Percentiles rank a stretch among this genome's conserved stretches.
These are phyloP conservation scores for Lachnellula hyalina DNA, from an alignment of 2,329 filamentous ascomycete genomes.

Conservation along the genomic window DNA sequence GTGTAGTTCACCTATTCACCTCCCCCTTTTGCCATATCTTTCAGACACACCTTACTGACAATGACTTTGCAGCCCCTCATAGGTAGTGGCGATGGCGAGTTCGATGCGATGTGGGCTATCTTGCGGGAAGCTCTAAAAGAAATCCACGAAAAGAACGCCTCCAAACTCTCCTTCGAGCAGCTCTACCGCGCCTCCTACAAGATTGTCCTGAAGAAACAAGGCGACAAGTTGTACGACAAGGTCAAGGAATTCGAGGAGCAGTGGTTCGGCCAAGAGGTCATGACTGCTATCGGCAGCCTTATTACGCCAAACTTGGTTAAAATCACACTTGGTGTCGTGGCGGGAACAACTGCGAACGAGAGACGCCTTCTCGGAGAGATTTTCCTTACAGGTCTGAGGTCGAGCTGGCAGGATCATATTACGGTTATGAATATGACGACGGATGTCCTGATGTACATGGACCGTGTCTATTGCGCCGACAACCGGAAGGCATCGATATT, in stretches of 20 bases:
- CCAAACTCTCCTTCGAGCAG: slow-evolving; percentile 86
- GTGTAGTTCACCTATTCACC: background rate
- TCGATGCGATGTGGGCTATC: slow-evolving; percentile 77
- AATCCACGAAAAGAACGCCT: slow-evolving; percentile 90
- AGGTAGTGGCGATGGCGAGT: slow-evolving; percentile 61
- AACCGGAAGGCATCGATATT: slow-evolving; percentile 74
- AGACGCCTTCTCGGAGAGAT: slow-evolving; percentile 74
- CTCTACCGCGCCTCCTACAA: slow-evolving; percentile 93
- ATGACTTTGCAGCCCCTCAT: slow-evolving; percentile 39
- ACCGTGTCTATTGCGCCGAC: slow-evolving; percentile 75
- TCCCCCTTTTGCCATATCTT: background rate
- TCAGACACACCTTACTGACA: background rate
- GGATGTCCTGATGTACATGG: slow-evolving; percentile 96
- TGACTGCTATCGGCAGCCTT: slow-evolving; percentile 63
- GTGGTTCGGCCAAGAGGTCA: slow-evolving; percentile 74
- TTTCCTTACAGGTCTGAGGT: slow-evolving; percentile 70
- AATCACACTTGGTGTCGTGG: slow-evolving; percentile 51
- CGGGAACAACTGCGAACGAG: slow-evolving; percentile 66
- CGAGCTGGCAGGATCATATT: slow-evolving; percentile 84
- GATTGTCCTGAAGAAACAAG: slow-evolving; percentile 84
- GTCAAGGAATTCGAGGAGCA: slow-evolving; percentile 76
- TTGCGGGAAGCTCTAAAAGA: slow-evolving; percentile 73
- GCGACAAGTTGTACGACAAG: slow-evolving; percentile 71
- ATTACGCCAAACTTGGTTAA: slow-evolving; percentile 63
- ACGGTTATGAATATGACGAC: slow-evolving; percentile 94